phyloP scores from a whole-genome alignment of 2,329 filamentous ascomycete genomes.

The Microsporum audouinii region DNA sequence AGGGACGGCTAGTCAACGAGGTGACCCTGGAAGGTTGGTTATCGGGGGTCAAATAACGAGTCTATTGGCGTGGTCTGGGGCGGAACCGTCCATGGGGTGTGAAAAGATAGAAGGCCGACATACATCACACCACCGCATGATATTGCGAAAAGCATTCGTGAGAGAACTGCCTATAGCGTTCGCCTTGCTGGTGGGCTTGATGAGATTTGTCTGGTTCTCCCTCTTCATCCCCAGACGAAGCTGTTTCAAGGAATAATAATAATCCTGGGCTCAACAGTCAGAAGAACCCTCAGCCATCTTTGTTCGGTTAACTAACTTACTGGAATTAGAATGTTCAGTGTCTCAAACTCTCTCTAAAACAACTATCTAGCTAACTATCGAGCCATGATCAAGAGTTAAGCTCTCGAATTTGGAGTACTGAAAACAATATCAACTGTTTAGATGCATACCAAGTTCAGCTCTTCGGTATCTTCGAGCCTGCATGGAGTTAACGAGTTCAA shows the following conservation, averaged over 20 bases:
- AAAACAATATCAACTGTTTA: background rate
- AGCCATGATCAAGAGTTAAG: too few species aligned
- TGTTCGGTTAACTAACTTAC: too few species aligned
- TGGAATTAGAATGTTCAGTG: too few species aligned
- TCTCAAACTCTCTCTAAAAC: too few species aligned
- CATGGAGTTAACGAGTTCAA: background rate
- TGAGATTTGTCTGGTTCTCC: background rate
- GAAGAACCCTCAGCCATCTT: too few species aligned
- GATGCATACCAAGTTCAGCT: background rate
- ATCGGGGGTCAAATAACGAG: background rate
- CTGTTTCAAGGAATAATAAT: background rate
- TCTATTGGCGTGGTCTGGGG: background rate
- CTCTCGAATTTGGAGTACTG: background rate
- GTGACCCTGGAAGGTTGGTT: background rate
- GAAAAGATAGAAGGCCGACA: background rate
- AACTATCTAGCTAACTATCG: too few species aligned
- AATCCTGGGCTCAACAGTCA: too few species aligned
- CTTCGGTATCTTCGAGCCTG: background rate
- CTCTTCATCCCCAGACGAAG: background rate
- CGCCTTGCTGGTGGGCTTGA: background rate
- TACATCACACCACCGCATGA: background rate
- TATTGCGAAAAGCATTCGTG: background rate
- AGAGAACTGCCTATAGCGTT: background rate
- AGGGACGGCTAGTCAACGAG: background rate
- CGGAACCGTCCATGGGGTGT: background rate